phyloP scores from a whole-genome alignment of 371 early-diverging fungal species.

The Syncephalis plumigaleata region DNA sequence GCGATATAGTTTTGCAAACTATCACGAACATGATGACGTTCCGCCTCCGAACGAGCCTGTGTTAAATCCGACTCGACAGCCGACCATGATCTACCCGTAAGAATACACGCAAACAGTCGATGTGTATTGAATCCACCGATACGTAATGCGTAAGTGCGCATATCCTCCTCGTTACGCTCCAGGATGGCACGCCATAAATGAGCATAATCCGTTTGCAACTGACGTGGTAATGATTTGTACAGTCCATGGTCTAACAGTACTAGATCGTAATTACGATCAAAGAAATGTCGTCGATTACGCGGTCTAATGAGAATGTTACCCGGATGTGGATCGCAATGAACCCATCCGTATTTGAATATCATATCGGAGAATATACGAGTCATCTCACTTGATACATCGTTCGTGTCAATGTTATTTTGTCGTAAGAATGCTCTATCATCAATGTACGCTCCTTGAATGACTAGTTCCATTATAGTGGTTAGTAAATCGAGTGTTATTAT shows the following conservation, averaged over 20 bases:
- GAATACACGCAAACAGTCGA: slow-evolving; percentile 62
- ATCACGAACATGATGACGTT: slow-evolving; percentile 15
- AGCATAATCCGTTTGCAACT: slow-evolving; percentile 75
- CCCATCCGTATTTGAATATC: slow-evolving; percentile 69
- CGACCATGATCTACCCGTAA: slow-evolving; percentile 76
- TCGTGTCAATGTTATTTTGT: slow-evolving; percentile 45
- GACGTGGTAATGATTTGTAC: slow-evolving; percentile 55
- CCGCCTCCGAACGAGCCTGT: slow-evolving; percentile 24
- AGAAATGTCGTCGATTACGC: slow-evolving; percentile 17
- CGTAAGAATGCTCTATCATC: slow-evolving; percentile 55
- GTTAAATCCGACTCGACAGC: slow-evolving; percentile 21
- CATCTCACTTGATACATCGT: slow-evolving; percentile 51
- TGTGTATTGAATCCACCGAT: slow-evolving; percentile 62
- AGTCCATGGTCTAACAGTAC: slow-evolving; percentile 87
- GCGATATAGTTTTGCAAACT: slow-evolving; percentile 27
- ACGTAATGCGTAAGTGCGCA: slow-evolving; percentile 28
- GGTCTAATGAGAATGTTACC: slow-evolving; percentile 59
- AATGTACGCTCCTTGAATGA: slow-evolving; percentile 48
- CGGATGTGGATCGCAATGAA: slow-evolving; percentile 71
- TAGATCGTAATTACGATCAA: slow-evolving; percentile 64
- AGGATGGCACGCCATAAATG: slow-evolving; percentile 74
- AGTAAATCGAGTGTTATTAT: neutral
- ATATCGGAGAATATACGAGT: slow-evolving; percentile 66
- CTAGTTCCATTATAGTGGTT: slow-evolving; percentile 11
- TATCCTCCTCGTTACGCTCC: slow-evolving; percentile 48